Evolutionary conservation across 805 yeast genomes (phyloP), one percentile per base, ranked within the genome.

Genomic region (Kodamaea fukazawae): DNA sequence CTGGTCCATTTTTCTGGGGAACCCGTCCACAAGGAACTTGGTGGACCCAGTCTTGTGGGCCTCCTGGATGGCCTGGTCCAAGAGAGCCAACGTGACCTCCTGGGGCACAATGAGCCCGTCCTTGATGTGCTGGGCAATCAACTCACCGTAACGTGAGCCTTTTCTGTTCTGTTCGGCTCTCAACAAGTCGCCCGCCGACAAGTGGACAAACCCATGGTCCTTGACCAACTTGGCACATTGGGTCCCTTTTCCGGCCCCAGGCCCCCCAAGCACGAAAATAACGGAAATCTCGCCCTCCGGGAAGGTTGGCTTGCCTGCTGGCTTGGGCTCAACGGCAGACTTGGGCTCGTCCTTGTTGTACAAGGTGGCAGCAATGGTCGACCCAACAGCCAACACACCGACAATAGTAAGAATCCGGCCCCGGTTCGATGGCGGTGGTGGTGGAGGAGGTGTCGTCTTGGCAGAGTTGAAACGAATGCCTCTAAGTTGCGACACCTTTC

Each of bases 1-100:
- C 70, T 91, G 99, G 65, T 93, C 98, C 97, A 93, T 91, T 61
- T 90, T 88, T 60, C 98, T 78, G 35, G 99, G 99, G 76, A 93
- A 91, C 0, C 99, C 99, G 61, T 91, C 99, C 38, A 91, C 81
- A 53, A 91, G 69, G 61, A 90, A 91, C 50, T 79, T 79, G 38
- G 71, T 73, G 16, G 65, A 70, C 11, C 85, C 83, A n/a, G 70
- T 57, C 14, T 43, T 32, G 47, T 61, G 59, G 36, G 75, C 65
- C 25, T 75, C 82, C 29, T 66, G 54, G 65, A 91, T 89, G 7
- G 96, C 95, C 46, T 84, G 81, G 53, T 83, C 77, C 55, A 91
- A 73, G 42, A 91, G 68, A 1, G 87, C 91, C 51, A 91, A 74
- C 2, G 99, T 93, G 40, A 91, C 83, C 54, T 79, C 84, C 65